phyloP scores from a whole-genome alignment of 768 basidiomycete genomes.

The Xerocomellus intermedius region DNA sequence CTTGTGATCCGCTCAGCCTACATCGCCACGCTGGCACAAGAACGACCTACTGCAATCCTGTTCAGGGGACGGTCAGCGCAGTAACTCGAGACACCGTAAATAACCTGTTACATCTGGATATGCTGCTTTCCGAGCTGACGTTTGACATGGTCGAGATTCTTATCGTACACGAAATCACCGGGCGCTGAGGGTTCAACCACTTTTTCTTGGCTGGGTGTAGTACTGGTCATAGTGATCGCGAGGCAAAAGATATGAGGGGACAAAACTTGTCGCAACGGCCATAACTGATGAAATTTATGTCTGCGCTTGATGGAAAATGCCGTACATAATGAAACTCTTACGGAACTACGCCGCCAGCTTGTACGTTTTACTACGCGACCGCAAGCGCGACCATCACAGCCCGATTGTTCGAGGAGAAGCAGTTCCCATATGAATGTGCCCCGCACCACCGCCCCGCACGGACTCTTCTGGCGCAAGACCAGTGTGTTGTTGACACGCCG shows the following conservation, averaged over 20 bases:
- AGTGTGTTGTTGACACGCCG: too few species aligned
- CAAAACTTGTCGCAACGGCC: neutral
- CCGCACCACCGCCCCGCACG: too few species aligned
- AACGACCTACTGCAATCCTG: constrained; percentile 22
- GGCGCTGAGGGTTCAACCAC: neutral
- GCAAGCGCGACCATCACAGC: too few species aligned
- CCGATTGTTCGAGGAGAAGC: too few species aligned
- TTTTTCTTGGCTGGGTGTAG: constrained; percentile 3
- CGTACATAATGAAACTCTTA: neutral
- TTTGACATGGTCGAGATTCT: constrained; percentile 16
- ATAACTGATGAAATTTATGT: neutral
- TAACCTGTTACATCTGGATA: constrained; percentile 17
- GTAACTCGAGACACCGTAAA: neutral
- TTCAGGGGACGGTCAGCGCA: neutral
- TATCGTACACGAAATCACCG: constrained; percentile 15
- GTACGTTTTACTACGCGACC: too few species aligned
- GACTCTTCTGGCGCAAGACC: too few species aligned
- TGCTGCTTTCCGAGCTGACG: constrained; percentile 21
- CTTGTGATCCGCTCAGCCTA: constrained; percentile 9
- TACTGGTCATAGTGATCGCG: neutral
- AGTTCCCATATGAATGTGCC: too few species aligned
- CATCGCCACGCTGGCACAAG: neutral
- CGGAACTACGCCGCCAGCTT: too few species aligned
- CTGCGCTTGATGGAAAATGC: neutral
- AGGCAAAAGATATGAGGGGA: neutral